Conservation (phyloP, 73 alveolate genomes). For the Stentor coeruleus region DNA sequence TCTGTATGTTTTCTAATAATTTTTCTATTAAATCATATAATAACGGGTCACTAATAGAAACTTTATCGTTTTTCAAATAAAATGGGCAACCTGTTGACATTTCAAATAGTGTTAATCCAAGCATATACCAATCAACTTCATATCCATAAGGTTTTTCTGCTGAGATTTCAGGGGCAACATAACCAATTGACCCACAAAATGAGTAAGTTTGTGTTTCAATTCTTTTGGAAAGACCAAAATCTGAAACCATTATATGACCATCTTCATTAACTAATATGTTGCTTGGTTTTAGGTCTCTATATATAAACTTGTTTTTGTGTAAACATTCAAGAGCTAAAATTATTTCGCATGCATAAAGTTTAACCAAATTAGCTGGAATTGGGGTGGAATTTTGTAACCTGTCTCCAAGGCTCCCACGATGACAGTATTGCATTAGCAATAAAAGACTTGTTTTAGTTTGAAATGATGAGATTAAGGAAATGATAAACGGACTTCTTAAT, state of each 20-base stretch:
- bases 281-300: conserved; percentile 22
- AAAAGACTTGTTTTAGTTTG: neutral
- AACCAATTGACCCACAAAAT: neutral
- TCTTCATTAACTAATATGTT: neutral
- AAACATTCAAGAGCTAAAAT: neutral
- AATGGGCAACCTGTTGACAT: neutral
- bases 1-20: neutral
- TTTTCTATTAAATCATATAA: neutral
- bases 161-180: neutral
- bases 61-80: too few species aligned
- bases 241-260: neutral
- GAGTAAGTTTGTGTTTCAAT: neutral
- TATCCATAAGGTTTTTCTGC: neutral
- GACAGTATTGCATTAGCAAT: neutral
- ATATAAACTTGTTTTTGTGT: neutral
- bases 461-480: neutral
- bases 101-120: neutral
- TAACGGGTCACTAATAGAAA: neutral
- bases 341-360: neutral
- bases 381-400: neutral
- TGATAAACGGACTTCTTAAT: neutral
- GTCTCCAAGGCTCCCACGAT: neutral
- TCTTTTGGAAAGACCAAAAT: conserved; percentile 1
- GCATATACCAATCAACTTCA: conserved; percentile 1
- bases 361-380: neutral